A percentile compares a stretch with the other conserved stretches of the same genome.
Conservation (phyloP, 1,139 yeast genomes). For the Yamadazyma mexicana region DNA sequence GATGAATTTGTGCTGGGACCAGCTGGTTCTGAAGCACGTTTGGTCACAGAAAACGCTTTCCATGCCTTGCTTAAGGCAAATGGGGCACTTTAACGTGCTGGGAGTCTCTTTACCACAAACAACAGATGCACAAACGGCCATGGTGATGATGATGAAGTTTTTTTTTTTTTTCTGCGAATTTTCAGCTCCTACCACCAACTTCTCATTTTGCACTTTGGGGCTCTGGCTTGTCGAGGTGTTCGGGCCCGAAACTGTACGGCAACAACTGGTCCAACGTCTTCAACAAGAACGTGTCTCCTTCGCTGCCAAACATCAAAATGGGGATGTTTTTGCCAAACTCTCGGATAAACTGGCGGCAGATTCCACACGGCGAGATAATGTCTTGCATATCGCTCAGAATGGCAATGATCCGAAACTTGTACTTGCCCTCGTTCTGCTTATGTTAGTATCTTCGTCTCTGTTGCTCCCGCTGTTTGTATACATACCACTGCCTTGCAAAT, state of each 20-base stretch:
- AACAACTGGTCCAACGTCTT: constrained; percentile 56
- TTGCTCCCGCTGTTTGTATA: constrained; percentile 12
- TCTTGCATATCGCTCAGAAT: constrained; percentile 63
- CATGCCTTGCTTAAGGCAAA: constrained; percentile 74
- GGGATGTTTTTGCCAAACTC: constrained; percentile 64
- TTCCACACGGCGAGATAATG: constrained; percentile 86
- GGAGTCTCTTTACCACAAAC: constrained; percentile 82
- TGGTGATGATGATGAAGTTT: background rate
- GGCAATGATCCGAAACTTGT: constrained; percentile 60
- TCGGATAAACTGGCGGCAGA: constrained; percentile 84
- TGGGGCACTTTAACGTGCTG: constrained; percentile 83
- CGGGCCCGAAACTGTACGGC: constrained; percentile 90
- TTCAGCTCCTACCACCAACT: no score
- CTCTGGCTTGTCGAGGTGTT: no score
- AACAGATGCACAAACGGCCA: constrained; percentile 60
- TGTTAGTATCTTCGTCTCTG: background rate
- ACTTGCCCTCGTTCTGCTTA: constrained; percentile 42
- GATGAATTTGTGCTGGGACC: constrained; percentile 57
- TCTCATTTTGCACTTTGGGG: no score
- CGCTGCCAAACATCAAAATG: constrained; percentile 59
- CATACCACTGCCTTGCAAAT: constrained; percentile 61
- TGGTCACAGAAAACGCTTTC: constrained; percentile 78
- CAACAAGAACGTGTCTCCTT: constrained; percentile 45
- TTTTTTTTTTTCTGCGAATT: background rate
- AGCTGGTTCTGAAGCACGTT: constrained; percentile 75